Conservation (phyloP, 176 grass and related monocot genomes). For the Oryza rufipogon region DNA sequence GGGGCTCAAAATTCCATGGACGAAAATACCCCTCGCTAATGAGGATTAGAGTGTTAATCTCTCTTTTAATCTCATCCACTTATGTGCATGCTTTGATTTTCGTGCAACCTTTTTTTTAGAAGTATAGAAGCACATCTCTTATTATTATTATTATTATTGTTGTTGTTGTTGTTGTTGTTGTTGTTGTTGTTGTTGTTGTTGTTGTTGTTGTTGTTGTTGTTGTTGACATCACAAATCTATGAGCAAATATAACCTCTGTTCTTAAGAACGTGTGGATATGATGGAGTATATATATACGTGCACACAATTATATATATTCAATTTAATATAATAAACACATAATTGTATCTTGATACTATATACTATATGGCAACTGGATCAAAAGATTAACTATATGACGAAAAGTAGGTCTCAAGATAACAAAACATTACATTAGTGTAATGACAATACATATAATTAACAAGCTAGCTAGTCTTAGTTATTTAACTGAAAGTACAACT, state of each 20-base stretch:
- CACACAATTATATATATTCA: neutral
- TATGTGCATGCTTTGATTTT: no score
- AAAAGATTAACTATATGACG: neutral
- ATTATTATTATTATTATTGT: no score
- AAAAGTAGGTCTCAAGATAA: neutral
- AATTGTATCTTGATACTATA: constrained; percentile 32
- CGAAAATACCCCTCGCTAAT: no score
- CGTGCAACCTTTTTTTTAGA: no score
- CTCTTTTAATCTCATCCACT: no score
- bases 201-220: no score
- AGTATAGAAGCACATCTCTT: no score
- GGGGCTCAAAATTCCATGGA: no score
- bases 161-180: no score
- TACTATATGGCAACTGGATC: neutral
- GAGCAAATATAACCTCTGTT: constrained; percentile 26
- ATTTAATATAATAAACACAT: neutral
- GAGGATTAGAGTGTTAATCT: no score
- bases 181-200: no score
- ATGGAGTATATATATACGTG: neutral
- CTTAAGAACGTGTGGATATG: neutral
- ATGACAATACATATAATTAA: neutral
- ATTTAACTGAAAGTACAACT: neutral
- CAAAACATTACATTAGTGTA: neutral
- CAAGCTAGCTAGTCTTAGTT: neutral
- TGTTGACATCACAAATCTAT: neutral